Percentiles rank a stretch among this genome's conserved stretches.
Conservation (phyloP, 805 yeast species). For the Clavispora santaluciae region DNA sequence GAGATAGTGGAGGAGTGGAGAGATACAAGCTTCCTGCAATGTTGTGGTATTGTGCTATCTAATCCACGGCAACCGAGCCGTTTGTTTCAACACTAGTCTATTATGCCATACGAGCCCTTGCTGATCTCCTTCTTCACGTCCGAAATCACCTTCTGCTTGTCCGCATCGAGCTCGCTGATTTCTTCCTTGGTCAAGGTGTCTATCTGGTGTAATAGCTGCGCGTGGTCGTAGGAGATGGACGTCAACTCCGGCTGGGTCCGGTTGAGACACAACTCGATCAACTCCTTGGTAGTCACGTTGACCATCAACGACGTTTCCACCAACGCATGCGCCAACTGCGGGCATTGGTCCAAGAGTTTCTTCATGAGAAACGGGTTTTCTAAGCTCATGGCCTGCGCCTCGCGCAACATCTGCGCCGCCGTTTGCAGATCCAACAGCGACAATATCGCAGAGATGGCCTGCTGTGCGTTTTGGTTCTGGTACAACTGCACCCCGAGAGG, state of each 20-base stretch:
- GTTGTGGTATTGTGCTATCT: too few relatives aligned
- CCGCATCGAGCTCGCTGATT: constrained; percentile 22
- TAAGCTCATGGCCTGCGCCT: constrained; percentile 16
- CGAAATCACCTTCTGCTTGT: constrained; percentile 13
- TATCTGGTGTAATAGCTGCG: constrained; percentile 25
- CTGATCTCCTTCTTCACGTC: constrained; percentile 17
- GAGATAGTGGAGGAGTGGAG: too few relatives aligned
- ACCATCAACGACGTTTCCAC: constrained; percentile 58
- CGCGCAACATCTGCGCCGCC: constrained; percentile 44
- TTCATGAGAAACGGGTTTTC: constrained; percentile 56
- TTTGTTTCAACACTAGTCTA: constrained; percentile 12
- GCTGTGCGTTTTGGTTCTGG: constrained; percentile 36
- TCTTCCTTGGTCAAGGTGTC: constrained; percentile 28
- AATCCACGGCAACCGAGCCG: too few relatives aligned
- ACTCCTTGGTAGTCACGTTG: constrained; percentile 31
- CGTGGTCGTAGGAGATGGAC: constrained; percentile 30
- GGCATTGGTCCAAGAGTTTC: constrained; percentile 59
- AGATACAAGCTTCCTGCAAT: too few relatives aligned
- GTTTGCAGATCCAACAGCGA: constrained; percentile 43
- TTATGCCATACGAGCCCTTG: constrained; percentile 21
- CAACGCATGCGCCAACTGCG: constrained; percentile 78
- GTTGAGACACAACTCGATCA: constrained; percentile 34
- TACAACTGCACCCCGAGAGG: constrained; percentile 40
- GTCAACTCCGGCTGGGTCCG: constrained; percentile 26
- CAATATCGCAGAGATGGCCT: constrained; percentile 39